Evolutionary conservation across 768 basidiomycete genomes (phyloP).

Genomic region (Phaffia tasmanica): DNA sequence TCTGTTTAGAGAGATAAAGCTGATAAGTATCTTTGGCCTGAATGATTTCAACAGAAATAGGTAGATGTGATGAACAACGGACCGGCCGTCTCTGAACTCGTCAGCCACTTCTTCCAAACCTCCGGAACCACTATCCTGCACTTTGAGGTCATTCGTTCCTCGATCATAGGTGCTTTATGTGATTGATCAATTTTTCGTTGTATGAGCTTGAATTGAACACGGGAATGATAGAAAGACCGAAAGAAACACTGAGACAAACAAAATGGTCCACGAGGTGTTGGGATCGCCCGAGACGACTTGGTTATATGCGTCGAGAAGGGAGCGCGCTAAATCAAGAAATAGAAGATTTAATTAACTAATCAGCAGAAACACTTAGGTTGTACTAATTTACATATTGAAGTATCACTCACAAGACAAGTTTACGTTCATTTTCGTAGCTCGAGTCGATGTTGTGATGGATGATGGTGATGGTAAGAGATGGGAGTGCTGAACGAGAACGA

Average conservation of each 20-base stretch:
- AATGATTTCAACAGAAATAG: slow-evolving; percentile 8
- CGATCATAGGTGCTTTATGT: slow-evolving; percentile 53
- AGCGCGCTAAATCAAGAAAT: not conserved
- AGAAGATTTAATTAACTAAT: not conserved
- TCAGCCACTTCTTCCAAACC: slow-evolving; percentile 84
- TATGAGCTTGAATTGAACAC: not conserved
- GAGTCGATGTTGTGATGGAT: not conserved
- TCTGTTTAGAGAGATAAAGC: slow-evolving; percentile 40
- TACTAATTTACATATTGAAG: not conserved
- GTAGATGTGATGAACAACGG: not conserved
- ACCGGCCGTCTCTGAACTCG: slow-evolving; percentile 91
- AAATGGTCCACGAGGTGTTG: slow-evolving; percentile 19
- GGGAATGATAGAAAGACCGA: not conserved
- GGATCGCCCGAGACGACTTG: slow-evolving; percentile 20
- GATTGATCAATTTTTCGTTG: not conserved
- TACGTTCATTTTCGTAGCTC: slow-evolving; percentile 15
- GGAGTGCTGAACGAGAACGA: not conserved
- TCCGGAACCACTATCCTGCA: slow-evolving; percentile 73
- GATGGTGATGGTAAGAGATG: not conserved
- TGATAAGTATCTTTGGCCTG: slow-evolving; percentile 23
- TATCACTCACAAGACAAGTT: slow-evolving; percentile 15
- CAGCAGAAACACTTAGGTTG: not conserved
- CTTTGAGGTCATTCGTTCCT: slow-evolving; percentile 73
- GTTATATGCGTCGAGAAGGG: slow-evolving; percentile 23
- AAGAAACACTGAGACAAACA: slow-evolving; percentile 7